Base-by-base conservation (phyloP, 2,329 filamentous ascomycete species). In the Exophiala oligosperma region DNA sequence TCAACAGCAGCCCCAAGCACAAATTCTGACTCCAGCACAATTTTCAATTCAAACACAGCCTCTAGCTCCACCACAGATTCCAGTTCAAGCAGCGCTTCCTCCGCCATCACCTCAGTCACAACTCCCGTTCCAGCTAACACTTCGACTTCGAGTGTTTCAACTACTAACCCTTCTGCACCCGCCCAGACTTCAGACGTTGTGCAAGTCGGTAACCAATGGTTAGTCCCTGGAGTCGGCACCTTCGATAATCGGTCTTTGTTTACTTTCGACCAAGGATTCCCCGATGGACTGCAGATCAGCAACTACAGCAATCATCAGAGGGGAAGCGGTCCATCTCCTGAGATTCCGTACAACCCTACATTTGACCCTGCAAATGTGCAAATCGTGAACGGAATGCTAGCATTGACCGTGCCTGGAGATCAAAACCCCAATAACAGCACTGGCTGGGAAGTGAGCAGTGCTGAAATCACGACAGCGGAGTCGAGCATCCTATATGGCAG, bases 401-500 rank as follows among this genome's bases (percentile, higher is more conserved):
- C 56, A 40, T 47, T 67, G 32, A 57, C 38, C 9, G 64, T 65
- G 21, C 64, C 64, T 28, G 63, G 61, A 44, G 52, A 49, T 7
- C 61, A 62, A 47, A 43, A 48, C n/a, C 57, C 61, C 35, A 53
- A 43, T 5, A 26, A 53, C 9, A 24, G 35, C 11, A 26, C 35
- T 28, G 54, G 52, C 32, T 47, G 62, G 9, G 54, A 52, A 6
- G 48, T 65, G 44, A 63, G 59, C 41, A 58, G 59, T 43, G 64
- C 61, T 6, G 59, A 67, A 47, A 48, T 67, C 6, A 52, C 47
- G 23, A 67, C 64, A 2, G 49, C 35, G 9, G 52, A 56, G n/a
- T 21, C 52, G n/a, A 60, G 62, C 26, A 67, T 67, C n/a, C 50
- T 63, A 26, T 55, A 64, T 40, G 64, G 57, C 28, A 67, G 64